A percentile compares a stretch with the other conserved stretches of the same genome.
These are phyloP conservation scores for Rhizopogon sp. DNA, from an alignment of 768 basidiomycete species.

Conservation along the genomic window DNA sequence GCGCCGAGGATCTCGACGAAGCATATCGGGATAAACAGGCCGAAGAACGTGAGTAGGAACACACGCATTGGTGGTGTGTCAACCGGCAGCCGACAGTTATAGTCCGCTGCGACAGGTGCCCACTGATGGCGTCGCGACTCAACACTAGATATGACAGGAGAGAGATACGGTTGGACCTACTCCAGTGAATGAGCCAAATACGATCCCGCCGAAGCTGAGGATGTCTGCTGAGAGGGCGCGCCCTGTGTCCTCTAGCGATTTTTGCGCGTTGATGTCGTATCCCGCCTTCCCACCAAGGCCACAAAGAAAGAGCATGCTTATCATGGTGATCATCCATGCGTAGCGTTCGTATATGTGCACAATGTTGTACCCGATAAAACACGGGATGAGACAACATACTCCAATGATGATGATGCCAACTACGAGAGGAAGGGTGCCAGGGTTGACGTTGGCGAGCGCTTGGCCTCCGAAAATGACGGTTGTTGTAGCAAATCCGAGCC, in stretches of 20 bases:
- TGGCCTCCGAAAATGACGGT: conserved; percentile 53
- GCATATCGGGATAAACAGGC: conserved; percentile 42
- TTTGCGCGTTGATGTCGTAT: conserved; percentile 40
- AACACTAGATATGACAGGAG: not conserved
- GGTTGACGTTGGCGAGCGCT: conserved; percentile 40
- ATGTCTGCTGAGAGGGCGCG: conserved; percentile 40
- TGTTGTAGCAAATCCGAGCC: conserved; percentile 43
- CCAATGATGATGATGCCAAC: conserved; percentile 46
- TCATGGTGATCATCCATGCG: conserved; percentile 43
- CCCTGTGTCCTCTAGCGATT: conserved; percentile 38
- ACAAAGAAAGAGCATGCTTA: conserved; percentile 47
- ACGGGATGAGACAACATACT: conserved; percentile 37
- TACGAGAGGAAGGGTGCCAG: conserved; percentile 39
- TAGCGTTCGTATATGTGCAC: conserved; percentile 50
- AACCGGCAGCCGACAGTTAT: conserved; percentile 44
- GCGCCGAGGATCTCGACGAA: conserved; percentile 35
- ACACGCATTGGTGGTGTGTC: conserved; percentile 37
- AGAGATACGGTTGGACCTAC: conserved; percentile 14
- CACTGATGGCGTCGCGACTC: conserved; percentile 20
- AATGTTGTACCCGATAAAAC: conserved; percentile 42
- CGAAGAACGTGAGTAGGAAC: conserved; percentile 46
- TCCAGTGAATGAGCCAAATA: conserved; percentile 45
- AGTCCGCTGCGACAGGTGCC: conserved; percentile 52
- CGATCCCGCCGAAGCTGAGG: conserved; percentile 47
- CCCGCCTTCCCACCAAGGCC: conserved; percentile 45